Conservation (phyloP, 768 basidiomycete genomes). For the Crucibulum laeve region DNA sequence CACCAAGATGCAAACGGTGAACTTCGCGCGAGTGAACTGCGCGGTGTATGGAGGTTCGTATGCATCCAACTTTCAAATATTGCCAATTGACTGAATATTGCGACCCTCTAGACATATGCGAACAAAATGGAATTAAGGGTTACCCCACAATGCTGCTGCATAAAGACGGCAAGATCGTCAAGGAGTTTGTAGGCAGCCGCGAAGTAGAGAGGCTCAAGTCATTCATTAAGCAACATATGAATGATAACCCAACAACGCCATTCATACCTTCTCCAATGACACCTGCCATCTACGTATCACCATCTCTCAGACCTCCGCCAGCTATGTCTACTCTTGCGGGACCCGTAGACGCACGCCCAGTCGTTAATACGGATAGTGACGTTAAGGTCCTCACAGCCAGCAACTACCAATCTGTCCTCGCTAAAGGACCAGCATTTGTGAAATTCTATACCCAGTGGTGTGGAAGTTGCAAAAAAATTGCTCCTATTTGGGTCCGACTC, state of each 20-base stretch:
- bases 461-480: conserved; percentile 94
- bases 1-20: conserved; percentile 46
- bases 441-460: conserved; percentile 95
- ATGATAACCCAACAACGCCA: conserved; percentile 34
- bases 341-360: conserved; percentile 14
- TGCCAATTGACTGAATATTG: too few relatives aligned
- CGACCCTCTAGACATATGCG: conserved; percentile 65
- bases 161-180: conserved; percentile 56
- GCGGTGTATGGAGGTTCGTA: conserved; percentile 68
- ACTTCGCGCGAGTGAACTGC: conserved; percentile 81
- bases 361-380: conserved; percentile 29
- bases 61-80: neutral
- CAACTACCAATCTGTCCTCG: conserved; percentile 34
- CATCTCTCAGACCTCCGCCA: conserved; percentile 10
- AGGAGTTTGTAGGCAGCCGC: conserved; percentile 51
- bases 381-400: conserved; percentile 29
- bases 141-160: conserved; percentile 81
- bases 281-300: too few relatives aligned
- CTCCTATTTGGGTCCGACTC: conserved; percentile 75
- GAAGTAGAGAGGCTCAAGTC: conserved; percentile 52
- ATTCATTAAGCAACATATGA: too few relatives aligned
- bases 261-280: too few relatives aligned
- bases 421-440: conserved; percentile 43
- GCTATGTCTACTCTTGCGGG: conserved; percentile 6
- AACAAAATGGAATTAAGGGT: conserved; percentile 56